Evolutionary conservation across 1,139 yeast genomes (phyloP).

Genomic region (Pneumocystis jirovecii): DNA sequence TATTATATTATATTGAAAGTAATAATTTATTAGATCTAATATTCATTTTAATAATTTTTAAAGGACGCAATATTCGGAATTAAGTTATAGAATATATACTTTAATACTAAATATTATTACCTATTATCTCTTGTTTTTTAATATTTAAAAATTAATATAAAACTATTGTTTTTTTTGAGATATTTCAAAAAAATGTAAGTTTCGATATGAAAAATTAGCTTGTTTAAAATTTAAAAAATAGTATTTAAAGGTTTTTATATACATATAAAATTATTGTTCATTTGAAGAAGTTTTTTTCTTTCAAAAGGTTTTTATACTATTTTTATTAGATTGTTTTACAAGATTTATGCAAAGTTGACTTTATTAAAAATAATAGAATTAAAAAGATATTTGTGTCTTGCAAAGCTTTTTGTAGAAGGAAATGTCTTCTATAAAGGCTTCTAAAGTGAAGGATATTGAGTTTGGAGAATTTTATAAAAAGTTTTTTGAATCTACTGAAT

Average conservation of each 20-base stretch:
- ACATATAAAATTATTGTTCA: too few species aligned
- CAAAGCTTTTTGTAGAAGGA: not conserved
- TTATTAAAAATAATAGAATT: not conserved
- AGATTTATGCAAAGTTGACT: not conserved
- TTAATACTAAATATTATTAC: not conserved
- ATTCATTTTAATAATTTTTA: not conserved
- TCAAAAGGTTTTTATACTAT: not conserved
- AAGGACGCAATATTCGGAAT: not conserved
- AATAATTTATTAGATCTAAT: too few species aligned
- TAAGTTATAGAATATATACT: not conserved
- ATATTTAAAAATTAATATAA: not conserved
- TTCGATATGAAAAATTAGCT: not conserved
- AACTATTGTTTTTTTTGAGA: not conserved
- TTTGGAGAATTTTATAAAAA: not conserved
- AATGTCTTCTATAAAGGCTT: not conserved
- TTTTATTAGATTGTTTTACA: not conserved
- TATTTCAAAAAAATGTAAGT: not conserved
- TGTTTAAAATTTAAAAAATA: too few species aligned
- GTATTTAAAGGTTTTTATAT: too few species aligned
- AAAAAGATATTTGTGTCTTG: not conserved
- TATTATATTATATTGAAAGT: not conserved
- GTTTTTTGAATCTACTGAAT: not conserved
- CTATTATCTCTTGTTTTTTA: not conserved
- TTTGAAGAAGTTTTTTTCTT: too few species aligned
- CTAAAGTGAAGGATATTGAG: not conserved